Evolutionary conservation across 129 eudicot species (phyloP).

Genomic region (Helianthus tuberosus): DNA sequence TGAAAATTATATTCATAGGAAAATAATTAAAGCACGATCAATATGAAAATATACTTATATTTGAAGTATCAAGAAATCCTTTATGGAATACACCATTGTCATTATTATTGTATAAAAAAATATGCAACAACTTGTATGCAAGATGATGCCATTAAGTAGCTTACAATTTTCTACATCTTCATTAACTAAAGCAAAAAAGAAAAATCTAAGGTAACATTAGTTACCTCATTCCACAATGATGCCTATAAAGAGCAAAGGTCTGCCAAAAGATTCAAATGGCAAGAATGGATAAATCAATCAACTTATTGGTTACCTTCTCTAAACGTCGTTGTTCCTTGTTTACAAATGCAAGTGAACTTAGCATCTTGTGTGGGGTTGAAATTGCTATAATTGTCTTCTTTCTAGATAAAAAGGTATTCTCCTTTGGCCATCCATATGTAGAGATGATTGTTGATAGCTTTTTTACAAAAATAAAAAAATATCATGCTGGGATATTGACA

Average conservation of each 20-base stretch:
- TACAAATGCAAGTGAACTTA: slow-evolving; percentile 58
- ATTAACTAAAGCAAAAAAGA: slow-evolving; percentile 5
- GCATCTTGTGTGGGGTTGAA: slow-evolving; percentile 56
- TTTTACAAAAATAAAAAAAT: too few species aligned
- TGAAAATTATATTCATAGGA: not conserved
- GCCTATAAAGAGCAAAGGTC: slow-evolving; percentile 46
- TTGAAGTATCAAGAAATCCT: too few species aligned
- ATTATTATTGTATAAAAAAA: slow-evolving; percentile 8
- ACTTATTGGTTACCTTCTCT: slow-evolving; percentile 61
- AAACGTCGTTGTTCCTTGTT: slow-evolving; percentile 58
- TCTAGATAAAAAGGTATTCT: slow-evolving; percentile 52
- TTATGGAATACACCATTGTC: not conserved
- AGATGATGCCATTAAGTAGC: slow-evolving; percentile 21
- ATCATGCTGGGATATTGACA: slow-evolving; percentile 41
- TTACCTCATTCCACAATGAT: slow-evolving; percentile 4
- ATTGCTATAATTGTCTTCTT: slow-evolving; percentile 55
- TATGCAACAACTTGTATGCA: not conserved
- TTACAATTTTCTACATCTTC: not conserved
- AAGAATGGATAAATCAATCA: slow-evolving; percentile 47
- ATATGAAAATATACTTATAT: slow-evolving; percentile 24
- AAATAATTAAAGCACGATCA: not conserved
- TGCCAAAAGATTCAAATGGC: slow-evolving; percentile 57
- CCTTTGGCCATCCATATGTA: slow-evolving; percentile 69
- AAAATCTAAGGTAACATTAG: not conserved
- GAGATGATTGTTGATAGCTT: slow-evolving; percentile 43